These are phyloP conservation scores for Silene vulgaris DNA, from an alignment of 179 eudicot species.

Conservation along the genomic window DNA sequence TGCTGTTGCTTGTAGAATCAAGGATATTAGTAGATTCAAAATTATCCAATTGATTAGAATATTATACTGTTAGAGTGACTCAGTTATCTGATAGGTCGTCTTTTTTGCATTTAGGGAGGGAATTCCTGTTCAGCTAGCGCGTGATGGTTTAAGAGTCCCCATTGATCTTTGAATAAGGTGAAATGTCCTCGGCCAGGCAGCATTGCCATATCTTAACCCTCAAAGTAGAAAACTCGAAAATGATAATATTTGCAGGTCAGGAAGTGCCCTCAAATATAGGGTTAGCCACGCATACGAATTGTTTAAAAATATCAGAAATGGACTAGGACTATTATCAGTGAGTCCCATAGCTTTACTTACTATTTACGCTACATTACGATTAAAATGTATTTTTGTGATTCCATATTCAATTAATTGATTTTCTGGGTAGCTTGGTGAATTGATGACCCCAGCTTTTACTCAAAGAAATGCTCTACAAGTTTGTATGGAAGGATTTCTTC, in stretches of 20 bases:
- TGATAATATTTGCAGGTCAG: not conserved
- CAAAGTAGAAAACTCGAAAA: not conserved
- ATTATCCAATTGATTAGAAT: not conserved
- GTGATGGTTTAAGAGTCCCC: slow-evolving; percentile 42
- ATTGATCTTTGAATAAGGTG: slow-evolving; percentile 35
- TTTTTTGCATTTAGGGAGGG: slow-evolving; percentile 33
- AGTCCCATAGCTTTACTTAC: too few species aligned
- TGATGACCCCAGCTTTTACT: too few species aligned
- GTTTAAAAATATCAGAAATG: not conserved
- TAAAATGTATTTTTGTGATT: too few species aligned
- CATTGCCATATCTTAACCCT: not conserved
- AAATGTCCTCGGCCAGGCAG: not conserved
- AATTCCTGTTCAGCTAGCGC: slow-evolving; percentile 42
- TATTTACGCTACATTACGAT: too few species aligned
- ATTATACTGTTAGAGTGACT: not conserved
- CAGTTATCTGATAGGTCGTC: not conserved
- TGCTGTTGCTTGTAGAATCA: not conserved
- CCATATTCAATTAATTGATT: too few species aligned
- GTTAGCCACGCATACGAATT: not conserved
- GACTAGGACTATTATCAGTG: not conserved
- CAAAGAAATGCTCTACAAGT: too few species aligned
- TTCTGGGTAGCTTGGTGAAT: too few species aligned
- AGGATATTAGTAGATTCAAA: not conserved
- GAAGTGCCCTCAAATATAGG: not conserved
- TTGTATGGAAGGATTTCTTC: too few species aligned